Percentiles rank a stretch among this genome's conserved stretches.
Evolutionary conservation across 106 monocot genomes (phyloP).

Genomic region (Dendrobium chrysotoxum): DNA sequence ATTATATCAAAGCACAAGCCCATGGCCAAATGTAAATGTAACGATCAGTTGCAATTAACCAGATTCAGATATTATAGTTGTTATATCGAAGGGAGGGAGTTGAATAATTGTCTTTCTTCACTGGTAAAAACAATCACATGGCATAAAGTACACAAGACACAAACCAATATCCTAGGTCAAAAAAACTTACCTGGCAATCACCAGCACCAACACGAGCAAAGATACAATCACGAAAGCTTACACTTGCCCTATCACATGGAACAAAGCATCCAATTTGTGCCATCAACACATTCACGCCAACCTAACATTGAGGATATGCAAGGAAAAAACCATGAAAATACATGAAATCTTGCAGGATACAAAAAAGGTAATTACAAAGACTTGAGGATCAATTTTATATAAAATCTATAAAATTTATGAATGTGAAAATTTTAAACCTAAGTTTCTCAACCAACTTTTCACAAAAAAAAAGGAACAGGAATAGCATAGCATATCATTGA

Average conservation of each 20-base stretch:
- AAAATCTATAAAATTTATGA: neutral
- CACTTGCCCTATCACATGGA: conserved; percentile 77
- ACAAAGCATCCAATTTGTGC: conserved; percentile 96
- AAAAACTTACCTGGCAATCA: conserved; percentile 80
- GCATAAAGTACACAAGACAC: neutral
- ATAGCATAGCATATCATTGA: neutral
- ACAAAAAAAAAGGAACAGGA: neutral
- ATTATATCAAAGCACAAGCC: neutral
- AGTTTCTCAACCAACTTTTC: neutral
- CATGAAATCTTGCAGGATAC: neutral
- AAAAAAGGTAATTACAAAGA: conserved; percentile 1
- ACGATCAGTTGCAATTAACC: neutral
- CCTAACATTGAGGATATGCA: conserved; percentile 31
- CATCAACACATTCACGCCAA: conserved; percentile 95
- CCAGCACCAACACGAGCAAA: conserved; percentile 99
- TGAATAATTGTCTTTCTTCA: neutral
- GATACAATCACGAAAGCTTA: conserved; percentile 89
- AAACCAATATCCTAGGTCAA: neutral
- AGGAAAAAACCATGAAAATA: neutral
- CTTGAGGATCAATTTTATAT: neutral
- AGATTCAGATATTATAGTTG: neutral
- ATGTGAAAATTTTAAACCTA: neutral
- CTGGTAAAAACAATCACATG: neutral
- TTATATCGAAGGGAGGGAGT: neutral
- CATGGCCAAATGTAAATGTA: neutral